Base-by-base conservation (phyloP, 2,329 filamentous ascomycete species). In the Lecanicillium sp. region DNA sequence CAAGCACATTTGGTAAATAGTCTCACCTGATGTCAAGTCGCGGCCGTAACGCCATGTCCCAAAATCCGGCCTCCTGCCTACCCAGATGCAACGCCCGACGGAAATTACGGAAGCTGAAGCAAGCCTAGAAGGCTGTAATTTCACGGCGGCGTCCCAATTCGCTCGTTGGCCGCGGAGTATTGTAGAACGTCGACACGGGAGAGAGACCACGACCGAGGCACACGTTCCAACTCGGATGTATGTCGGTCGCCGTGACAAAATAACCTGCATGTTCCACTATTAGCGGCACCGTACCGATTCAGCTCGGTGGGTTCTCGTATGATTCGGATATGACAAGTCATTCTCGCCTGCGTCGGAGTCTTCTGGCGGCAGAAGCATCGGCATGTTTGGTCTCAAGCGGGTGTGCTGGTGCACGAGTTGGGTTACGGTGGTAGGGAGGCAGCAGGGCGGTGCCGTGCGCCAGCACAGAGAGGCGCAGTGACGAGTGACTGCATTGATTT, bases 101-200 rank as follows among this genome's bases (percentile, higher is more conserved):
- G n/a, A 38, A 17, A 38, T 14, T 29, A 38, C 19, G 7, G 7
- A 19, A 12, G 29, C 36, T 16, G 5, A 11, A 22, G 12, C 22
- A 22, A 1, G 29, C n/a, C 22, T 35, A 28, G 9, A 7, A 11
- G 8, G n/a, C 31, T 17, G 30, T 16, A 29, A 31, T 38, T 32
- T n/a, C 29, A 29, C 36, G 36, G 36, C 19, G 4, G 36, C 19
- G 3, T 14, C 32, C 17, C 32, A 19, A 38, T 38, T 38, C n/a
- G 19, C 18, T 12, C 2, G 15, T 27, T 14, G 19, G 11, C 11
- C 6, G 14, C 8, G 29, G 31, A 17, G n/a, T 2, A 33, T 19
- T 7, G 25, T 36, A 19, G 15, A n/a, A 22, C 14, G 34, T 19
- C 25, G 25, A n/a, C 3, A 29, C 12, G 29, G 14, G 34, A 36